A percentile compares a stretch with the other conserved stretches of the same genome.
Evolutionary conservation across 371 early-diverging fungal species (phyloP).

Genomic region (Mucor indicus): DNA sequence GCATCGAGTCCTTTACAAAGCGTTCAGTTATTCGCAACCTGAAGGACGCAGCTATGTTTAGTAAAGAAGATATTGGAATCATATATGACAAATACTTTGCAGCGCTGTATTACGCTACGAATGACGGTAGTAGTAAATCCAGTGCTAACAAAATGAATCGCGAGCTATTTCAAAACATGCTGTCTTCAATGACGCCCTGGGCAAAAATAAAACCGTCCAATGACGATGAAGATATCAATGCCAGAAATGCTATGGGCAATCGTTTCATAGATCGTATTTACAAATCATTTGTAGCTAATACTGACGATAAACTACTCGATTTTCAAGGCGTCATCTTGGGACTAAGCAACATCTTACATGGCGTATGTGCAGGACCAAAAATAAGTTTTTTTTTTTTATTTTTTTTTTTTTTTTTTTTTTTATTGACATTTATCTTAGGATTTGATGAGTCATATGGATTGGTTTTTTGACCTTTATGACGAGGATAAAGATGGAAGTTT

Average conservation of each 20-base stretch:
- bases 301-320: constrained; percentile 42
- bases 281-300: constrained; percentile 39
- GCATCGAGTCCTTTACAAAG: constrained; percentile 90
- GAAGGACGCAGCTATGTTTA: constrained; percentile 69
- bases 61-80: constrained; percentile 79
- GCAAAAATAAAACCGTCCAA: constrained; percentile 10
- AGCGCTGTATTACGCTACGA: constrained; percentile 71
- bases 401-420: not conserved
- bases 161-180: constrained; percentile 32
- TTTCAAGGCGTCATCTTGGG: constrained; percentile 75
- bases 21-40: constrained; percentile 83
- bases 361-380: too few relatives aligned
- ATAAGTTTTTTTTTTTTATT: not conserved
- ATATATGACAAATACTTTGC: constrained; percentile 89
- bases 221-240: constrained; percentile 8
- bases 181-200: constrained; percentile 36
- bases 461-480: constrained; percentile 81
- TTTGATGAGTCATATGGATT: constrained; percentile 68
- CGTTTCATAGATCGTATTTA: constrained; percentile 47
- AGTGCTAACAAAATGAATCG: constrained; percentile 33
- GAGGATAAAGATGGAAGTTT: constrained; percentile 60
- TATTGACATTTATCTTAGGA: constrained; percentile 33
- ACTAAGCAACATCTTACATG: constrained; percentile 70
- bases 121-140: constrained; percentile 19
- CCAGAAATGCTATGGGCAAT: constrained; percentile 9